phyloP scores from a whole-genome alignment of 805 yeast species.

The Zygosaccharomyces lentus region DNA sequence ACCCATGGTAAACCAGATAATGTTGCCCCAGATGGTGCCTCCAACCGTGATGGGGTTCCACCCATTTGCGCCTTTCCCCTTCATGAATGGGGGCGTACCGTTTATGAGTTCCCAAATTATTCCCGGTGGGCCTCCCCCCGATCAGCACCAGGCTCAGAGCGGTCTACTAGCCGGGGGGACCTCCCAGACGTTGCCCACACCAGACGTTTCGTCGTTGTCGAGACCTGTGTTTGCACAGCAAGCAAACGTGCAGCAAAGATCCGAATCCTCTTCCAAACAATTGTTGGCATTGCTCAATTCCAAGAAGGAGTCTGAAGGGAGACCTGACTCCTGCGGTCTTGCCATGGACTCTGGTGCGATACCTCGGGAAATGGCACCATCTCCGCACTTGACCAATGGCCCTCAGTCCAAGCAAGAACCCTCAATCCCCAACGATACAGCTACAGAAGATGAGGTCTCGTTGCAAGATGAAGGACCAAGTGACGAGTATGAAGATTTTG shows the following conservation, averaged over 20 bases:
- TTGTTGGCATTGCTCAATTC: constrained; percentile 14
- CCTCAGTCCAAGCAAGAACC: constrained; percentile 5
- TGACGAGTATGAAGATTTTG: constrained; percentile 24
- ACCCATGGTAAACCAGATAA: constrained; percentile 3
- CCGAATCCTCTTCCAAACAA: constrained; percentile 10
- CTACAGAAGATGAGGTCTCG: constrained; percentile 5
- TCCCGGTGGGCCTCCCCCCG: constrained; percentile 10
- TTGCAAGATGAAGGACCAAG: constrained; percentile 7
- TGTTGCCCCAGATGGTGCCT: constrained; percentile 14
- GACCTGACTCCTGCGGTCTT: not conserved
- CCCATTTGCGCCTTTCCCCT: constrained; percentile 36
- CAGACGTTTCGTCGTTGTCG: constrained; percentile 39
- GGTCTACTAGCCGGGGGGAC: constrained; percentile 15
- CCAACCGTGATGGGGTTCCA: constrained; percentile 21
- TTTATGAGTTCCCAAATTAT: constrained; percentile 11
- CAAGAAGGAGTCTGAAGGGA: constrained; percentile 2
- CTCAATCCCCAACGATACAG: not conserved
- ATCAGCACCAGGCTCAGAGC: constrained; percentile 6
- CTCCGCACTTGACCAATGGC: constrained; percentile 19
- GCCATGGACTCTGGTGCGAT: not conserved
- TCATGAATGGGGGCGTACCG: constrained; percentile 21
- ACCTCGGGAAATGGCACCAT: constrained; percentile 7
- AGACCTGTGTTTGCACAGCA: constrained; percentile 34
- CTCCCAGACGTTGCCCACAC: constrained; percentile 25
- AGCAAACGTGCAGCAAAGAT: not conserved